Evolutionary conservation across 2,329 filamentous ascomycete genomes (phyloP).

Genomic region (Neurospora sp.): DNA sequence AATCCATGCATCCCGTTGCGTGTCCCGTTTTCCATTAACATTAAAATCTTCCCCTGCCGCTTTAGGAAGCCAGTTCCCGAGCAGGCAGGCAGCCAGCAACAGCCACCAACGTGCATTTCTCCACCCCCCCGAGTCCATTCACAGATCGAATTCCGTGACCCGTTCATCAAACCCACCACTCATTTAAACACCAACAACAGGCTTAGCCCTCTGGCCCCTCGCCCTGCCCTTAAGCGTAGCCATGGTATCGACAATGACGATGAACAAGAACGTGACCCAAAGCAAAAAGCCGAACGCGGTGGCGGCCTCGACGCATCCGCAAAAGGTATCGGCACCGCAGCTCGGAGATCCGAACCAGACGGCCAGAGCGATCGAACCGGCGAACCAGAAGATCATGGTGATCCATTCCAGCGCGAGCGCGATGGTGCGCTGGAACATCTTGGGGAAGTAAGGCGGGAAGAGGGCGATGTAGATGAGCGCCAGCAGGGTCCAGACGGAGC

Average conservation of each 20-base stretch:
- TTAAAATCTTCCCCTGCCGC: neutral
- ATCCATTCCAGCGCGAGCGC: constrained; percentile 59
- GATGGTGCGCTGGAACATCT: constrained; percentile 51
- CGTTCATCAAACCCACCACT: neutral
- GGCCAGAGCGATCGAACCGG: constrained; percentile 69
- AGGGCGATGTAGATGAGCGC: constrained; percentile 60
- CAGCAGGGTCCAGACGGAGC: constrained; percentile 64
- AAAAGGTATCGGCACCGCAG: constrained; percentile 43
- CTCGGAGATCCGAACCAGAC: constrained; percentile 47
- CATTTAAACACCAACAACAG: neutral
- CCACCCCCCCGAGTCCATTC: neutral
- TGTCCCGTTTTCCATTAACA: neutral
- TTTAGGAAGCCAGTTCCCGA: neutral
- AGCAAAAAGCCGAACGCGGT: constrained; percentile 47
- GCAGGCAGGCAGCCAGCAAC: neutral
- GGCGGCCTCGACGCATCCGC: constrained; percentile 51
- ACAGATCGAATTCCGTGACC: neutral
- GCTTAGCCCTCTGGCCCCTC: neutral
- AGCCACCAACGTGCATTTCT: neutral
- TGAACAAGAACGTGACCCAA: constrained; percentile 13
- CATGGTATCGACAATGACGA: constrained; percentile 11
- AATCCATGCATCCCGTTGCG: neutral
- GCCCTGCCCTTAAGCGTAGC: neutral
- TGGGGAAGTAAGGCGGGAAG: constrained; percentile 51
- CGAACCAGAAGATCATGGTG: constrained; percentile 85